Conservation (phyloP, 2,329 filamentous ascomycete species). For the Calonectria fujianensis region DNA sequence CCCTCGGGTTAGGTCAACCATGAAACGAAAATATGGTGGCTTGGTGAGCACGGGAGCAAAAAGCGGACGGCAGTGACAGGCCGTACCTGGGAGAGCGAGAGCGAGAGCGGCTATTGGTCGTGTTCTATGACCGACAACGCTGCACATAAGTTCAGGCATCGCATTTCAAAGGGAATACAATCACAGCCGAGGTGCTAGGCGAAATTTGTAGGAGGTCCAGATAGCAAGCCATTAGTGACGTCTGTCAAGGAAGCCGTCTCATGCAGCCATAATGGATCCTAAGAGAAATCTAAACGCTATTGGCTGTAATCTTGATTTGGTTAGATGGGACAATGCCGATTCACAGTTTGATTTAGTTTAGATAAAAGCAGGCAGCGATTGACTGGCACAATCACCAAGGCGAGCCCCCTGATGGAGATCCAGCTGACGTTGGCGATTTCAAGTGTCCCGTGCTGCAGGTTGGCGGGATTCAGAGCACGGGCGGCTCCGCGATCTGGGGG, state of each 20-base stretch:
- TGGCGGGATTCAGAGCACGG: neutral
- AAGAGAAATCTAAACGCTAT: neutral
- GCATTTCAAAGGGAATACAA: neutral
- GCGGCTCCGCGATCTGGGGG: neutral
- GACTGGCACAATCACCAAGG: neutral
- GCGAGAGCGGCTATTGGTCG: neutral
- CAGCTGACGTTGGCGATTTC: neutral
- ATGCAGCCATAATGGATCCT: neutral
- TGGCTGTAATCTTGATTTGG: neutral
- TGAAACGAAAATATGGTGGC: constrained; percentile 16
- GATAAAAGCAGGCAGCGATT: neutral
- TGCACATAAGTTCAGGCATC: neutral
- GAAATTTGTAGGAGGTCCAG: neutral
- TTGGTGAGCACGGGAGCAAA: neutral
- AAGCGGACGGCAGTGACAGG: neutral
- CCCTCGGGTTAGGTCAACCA: neutral
- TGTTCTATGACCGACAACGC: neutral
- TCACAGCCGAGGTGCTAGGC: constrained; percentile 4
- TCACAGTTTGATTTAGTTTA: neutral
- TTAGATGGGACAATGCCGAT: neutral
- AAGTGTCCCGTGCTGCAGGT: too few species aligned
- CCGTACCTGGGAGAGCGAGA: neutral
- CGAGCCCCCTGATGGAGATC: neutral
- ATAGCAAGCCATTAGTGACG: neutral
- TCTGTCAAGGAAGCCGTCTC: neutral